Conservation (phyloP, 2,329 filamentous ascomycete genomes). For the Helminthosporium solani region DNA sequence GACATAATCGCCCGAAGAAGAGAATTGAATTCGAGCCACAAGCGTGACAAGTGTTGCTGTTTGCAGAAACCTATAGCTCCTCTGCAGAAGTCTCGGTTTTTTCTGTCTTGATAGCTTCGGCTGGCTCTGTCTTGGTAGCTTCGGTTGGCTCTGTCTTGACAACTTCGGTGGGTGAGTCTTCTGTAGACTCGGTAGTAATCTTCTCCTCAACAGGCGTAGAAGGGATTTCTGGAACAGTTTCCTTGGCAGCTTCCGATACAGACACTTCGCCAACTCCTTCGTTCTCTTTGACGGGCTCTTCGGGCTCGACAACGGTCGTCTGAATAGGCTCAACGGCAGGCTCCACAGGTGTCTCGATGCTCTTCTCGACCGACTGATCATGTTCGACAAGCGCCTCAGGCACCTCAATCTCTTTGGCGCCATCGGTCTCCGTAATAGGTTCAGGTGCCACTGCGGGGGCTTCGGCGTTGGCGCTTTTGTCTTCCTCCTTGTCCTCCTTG, state of each 20-base stretch:
- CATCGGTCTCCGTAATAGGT: neutral
- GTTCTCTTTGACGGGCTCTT: constrained; percentile 1
- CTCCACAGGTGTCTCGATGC: no score
- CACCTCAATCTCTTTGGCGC: neutral
- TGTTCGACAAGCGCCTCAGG: no score
- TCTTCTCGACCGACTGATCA: no score
- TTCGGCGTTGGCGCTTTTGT: neutral
- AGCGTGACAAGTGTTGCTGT: constrained; percentile 18
- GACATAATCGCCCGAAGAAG: constrained; percentile 2
- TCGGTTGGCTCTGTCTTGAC: neutral
- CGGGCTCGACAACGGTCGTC: no score
- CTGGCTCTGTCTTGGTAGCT: neutral
- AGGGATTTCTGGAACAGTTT: neutral
- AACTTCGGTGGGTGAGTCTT: neutral
- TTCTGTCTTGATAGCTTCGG: neutral
- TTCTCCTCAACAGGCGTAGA: neutral
- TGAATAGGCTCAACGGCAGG: no score
- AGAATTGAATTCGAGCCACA: neutral
- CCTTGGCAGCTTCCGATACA: neutral
- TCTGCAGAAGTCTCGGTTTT: constrained; percentile 16
- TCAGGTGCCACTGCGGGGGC: neutral
- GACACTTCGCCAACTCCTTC: constrained; percentile 2
- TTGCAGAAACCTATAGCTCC: constrained; percentile 28
- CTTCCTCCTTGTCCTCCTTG: neutral
- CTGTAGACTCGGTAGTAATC: neutral